These are phyloP conservation scores for Aristolochia californica DNA, from an alignment of 164 flowering plant genomes.

Conservation along the genomic window DNA sequence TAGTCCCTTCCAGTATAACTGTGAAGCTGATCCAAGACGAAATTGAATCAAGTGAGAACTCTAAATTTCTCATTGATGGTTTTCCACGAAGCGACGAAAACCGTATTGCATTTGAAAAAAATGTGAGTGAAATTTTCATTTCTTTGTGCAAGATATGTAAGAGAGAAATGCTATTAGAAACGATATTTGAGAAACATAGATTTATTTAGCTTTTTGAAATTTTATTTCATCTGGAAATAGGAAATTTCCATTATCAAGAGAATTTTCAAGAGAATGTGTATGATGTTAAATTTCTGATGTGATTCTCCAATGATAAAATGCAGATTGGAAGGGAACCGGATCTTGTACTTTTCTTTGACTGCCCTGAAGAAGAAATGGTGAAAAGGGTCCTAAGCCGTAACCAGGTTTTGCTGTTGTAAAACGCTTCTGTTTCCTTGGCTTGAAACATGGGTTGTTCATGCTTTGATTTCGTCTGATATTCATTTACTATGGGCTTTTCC, in stretches of 20 bases:
- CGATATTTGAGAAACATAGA: neutral
- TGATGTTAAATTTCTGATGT: conserved; percentile 3
- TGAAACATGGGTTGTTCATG: neutral
- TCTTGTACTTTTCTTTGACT: conserved; percentile 80
- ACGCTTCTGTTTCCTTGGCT: neutral
- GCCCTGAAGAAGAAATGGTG: conserved; percentile 93
- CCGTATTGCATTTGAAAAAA: conserved; percentile 66
- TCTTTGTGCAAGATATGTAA: too few species aligned
- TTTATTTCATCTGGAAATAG: too few species aligned
- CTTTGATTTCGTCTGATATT: neutral
- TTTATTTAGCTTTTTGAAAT: neutral
- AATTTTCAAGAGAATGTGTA: neutral
- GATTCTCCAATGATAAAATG: conserved; percentile 7
- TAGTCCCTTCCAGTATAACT: conserved; percentile 87
- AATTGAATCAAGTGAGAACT: conserved; percentile 46
- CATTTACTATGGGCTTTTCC: neutral
- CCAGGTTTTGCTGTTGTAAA: conserved; percentile 44
- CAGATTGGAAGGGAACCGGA: conserved; percentile 77
- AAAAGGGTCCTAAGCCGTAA: conserved; percentile 82
- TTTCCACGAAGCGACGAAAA: conserved; percentile 94
- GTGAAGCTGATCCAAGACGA: conserved; percentile 59
- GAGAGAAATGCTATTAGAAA: too few species aligned
- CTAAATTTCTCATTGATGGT: conserved; percentile 87
- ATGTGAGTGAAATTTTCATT: conserved; percentile 45
- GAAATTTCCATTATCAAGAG: too few species aligned